Evolutionary conservation across 2,329 filamentous ascomycete genomes (phyloP).

Genomic region (Neopestalotiopsis sp.): DNA sequence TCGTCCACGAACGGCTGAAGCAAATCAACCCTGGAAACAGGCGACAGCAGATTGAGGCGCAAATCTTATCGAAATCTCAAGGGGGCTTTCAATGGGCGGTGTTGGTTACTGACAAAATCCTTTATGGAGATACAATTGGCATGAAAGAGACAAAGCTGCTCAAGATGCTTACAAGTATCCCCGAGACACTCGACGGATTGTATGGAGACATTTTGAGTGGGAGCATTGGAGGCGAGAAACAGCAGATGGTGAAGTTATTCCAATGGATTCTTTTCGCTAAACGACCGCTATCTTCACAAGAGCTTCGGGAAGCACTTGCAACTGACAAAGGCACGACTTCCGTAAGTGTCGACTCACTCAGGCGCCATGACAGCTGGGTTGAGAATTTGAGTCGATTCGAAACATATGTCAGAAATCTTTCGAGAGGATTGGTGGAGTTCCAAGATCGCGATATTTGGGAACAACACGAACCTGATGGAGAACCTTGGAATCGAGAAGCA

Average conservation of each 20-base stretch:
- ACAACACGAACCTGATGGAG: no score
- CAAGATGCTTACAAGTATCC: background rate
- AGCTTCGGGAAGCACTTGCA: background rate
- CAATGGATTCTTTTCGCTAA: background rate
- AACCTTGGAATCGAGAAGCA: no score
- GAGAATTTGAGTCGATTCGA: background rate
- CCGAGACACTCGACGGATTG: background rate
- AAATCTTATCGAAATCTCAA: background rate
- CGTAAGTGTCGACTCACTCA: background rate
- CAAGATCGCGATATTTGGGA: background rate
- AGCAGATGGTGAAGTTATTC: background rate
- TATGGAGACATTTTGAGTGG: background rate
- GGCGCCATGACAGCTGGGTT: background rate
- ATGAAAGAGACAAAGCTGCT: background rate
- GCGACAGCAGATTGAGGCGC: background rate
- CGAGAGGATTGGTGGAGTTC: background rate
- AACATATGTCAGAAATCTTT: background rate
- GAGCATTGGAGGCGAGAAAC: background rate
- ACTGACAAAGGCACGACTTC: background rate
- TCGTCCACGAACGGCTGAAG: background rate
- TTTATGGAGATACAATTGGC: background rate
- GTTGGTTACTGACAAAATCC: background rate
- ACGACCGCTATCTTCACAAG: background rate
- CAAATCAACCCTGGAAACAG: background rate
- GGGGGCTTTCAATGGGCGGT: background rate